Evolutionary conservation across 2,329 filamentous ascomycete genomes (phyloP).

Genomic region (Pseudomassariella vexata): DNA sequence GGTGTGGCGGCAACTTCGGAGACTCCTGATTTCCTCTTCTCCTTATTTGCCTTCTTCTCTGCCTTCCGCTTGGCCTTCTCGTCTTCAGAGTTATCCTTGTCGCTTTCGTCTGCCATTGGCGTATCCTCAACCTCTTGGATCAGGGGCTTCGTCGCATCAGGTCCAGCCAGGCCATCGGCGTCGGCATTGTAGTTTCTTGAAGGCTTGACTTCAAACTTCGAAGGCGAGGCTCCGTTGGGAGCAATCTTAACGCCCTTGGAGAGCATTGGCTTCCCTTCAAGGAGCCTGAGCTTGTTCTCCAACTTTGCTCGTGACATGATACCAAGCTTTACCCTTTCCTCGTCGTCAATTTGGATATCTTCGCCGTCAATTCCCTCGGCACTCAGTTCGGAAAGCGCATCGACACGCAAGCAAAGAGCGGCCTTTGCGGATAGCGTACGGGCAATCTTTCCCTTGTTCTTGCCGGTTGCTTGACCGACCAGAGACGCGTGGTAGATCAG

Average conservation of each 20-base stretch:
- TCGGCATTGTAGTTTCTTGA: conserved; percentile 91
- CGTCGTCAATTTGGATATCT: conserved; percentile 66
- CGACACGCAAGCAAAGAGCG: conserved; percentile 85
- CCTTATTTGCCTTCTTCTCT: conserved; percentile 34
- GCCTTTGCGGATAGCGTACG: conserved; percentile 93
- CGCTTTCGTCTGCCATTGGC: conserved; percentile 34
- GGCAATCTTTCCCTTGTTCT: conserved; percentile 99
- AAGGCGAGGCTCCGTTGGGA: conserved; percentile 62
- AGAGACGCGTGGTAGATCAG: conserved; percentile 88
- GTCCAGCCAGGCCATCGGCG: conserved; percentile 70
- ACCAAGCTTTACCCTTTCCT: conserved; percentile 80
- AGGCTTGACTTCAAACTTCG: conserved; percentile 90
- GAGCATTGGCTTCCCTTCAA: conserved; percentile 87
- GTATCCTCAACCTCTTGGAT: conserved; percentile 33
- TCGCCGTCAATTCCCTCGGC: conserved; percentile 51
- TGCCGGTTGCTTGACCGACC: conserved; percentile 92
- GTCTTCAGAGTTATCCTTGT: conserved; percentile 38
- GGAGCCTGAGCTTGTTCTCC: conserved; percentile 66
- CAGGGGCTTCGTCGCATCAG: conserved; percentile 30
- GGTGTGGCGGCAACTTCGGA: conserved; percentile 26
- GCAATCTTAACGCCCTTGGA: conserved; percentile 70
- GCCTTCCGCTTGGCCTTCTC: conserved; percentile 33
- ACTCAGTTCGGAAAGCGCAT: conserved; percentile 76
- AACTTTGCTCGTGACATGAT: conserved; percentile 65
- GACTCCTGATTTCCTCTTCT: conserved; percentile 22